These are phyloP conservation scores for Talaromyces adpressus DNA, from an alignment of 495 filamentous ascomycete genomes.

Conservation along the genomic window DNA sequence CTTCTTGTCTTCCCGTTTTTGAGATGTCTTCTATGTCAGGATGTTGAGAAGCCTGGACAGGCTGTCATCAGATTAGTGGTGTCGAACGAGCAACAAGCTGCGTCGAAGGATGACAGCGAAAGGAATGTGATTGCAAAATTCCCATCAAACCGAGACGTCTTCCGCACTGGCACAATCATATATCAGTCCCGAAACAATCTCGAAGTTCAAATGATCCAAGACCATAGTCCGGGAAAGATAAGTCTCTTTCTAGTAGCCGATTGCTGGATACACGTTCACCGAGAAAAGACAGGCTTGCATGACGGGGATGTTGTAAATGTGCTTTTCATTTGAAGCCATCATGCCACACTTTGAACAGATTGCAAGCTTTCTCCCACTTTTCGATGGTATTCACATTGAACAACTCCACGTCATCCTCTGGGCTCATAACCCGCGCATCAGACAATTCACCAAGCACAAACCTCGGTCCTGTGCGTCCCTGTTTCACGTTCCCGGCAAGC, in stretches of 20 bases:
- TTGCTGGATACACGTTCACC: constrained; percentile 14
- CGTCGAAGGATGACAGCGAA: neutral
- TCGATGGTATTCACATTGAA: constrained; percentile 13
- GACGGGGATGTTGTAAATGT: constrained; percentile 8
- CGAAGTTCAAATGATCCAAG: constrained; percentile 2
- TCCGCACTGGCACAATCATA: constrained; percentile 7
- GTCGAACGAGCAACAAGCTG: neutral
- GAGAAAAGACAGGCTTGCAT: neutral
- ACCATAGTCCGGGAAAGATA: constrained; percentile 13
- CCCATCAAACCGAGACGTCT: constrained; percentile 10
- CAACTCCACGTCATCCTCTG: constrained; percentile 16
- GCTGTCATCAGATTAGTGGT: neutral
- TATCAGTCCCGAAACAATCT: neutral
- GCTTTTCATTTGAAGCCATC: neutral
- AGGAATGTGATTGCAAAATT: neutral
- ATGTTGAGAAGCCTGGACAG: constrained; percentile 1
- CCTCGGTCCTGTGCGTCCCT: constrained; percentile 12
- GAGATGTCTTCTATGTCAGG: neutral
- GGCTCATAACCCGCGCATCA: constrained; percentile 11
- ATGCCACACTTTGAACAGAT: neutral
- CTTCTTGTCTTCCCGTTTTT: constrained; percentile 10
- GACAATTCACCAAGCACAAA: constrained; percentile 11
- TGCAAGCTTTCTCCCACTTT: constrained; percentile 14
- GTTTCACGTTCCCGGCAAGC: constrained; percentile 12
- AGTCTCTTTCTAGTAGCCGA: constrained; percentile 13